Conservation (phyloP, 148 eudicot species). For the Nepenthes gracilis region DNA sequence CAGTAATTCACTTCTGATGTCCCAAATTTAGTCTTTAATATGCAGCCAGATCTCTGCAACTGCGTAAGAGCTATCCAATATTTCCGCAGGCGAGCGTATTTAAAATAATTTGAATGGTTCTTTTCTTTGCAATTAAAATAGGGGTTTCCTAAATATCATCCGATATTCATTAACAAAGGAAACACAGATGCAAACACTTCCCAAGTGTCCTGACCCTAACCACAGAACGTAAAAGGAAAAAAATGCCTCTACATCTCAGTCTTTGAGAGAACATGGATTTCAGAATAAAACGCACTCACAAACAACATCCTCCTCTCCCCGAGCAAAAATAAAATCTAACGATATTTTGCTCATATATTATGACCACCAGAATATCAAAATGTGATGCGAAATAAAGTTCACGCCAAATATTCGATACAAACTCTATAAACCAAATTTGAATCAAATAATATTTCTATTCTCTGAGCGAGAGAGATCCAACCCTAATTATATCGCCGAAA, state of each 20-base stretch:
- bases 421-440: too few relatives aligned
- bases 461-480: too few relatives aligned
- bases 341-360: too few relatives aligned
- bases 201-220: neutral
- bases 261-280: conserved; percentile 5
- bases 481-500: too few relatives aligned
- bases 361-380: too few relatives aligned
- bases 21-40: neutral
- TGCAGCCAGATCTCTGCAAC: neutral
- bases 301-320: conserved; percentile 3
- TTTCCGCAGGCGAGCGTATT: neutral
- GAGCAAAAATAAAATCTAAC: neutral
- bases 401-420: too few relatives aligned
- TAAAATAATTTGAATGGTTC: neutral
- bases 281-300: neutral
- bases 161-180: neutral
- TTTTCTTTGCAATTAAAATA: conserved; percentile 4
- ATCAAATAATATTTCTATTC: too few relatives aligned
- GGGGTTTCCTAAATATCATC: neutral
- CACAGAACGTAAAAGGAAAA: neutral
- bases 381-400: too few relatives aligned
- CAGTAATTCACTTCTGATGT: too few relatives aligned
- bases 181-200: neutral
- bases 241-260: conserved; percentile 11
- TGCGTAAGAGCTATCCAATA: neutral